Evolutionary conservation across 2,329 filamentous ascomycete genomes (phyloP).

Genomic region (Juglanconis sp.): DNA sequence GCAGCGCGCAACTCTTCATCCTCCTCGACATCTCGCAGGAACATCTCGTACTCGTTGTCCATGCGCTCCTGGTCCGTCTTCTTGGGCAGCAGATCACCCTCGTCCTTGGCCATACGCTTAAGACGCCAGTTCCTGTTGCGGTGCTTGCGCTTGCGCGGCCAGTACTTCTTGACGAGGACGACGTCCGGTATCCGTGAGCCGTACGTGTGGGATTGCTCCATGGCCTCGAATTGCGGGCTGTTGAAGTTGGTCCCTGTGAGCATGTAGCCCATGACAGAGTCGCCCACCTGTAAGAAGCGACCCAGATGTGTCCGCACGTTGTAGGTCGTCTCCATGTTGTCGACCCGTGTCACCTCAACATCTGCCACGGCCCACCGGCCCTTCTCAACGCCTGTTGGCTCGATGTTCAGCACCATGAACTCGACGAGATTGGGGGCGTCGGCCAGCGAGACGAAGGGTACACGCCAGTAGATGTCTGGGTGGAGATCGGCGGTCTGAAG

Average conservation of each 20-base stretch:
- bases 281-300: conserved; percentile 77
- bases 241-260: conserved; percentile 90
- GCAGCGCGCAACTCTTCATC: conserved; percentile 83
- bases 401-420: conserved; percentile 93
- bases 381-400: conserved; percentile 69
- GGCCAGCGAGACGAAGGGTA: conserved; percentile 78
- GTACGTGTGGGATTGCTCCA: conserved; percentile 76
- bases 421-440: conserved; percentile 84
- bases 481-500: conserved; percentile 87
- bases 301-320: conserved; percentile 90
- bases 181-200: conserved; percentile 83
- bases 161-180: conserved; percentile 94
- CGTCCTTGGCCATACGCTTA: conserved; percentile 87
- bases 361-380: conserved; percentile 85
- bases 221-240: conserved; percentile 76
- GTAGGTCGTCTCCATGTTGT: conserved; percentile 85
- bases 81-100: conserved; percentile 80
- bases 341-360: conserved; percentile 80
- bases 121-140: conserved; percentile 87
- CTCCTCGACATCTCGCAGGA: conserved; percentile 94
- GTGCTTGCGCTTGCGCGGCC: conserved; percentile 79
- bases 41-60: conserved; percentile 94
- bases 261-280: conserved; percentile 93
- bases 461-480: conserved; percentile 82
- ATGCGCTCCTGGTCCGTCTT: conserved; percentile 84